Evolutionary conservation across 495 filamentous ascomycete genomes (phyloP), one percentile per base, ranked within the genome.

Genomic region (Venustampulla echinocandica): DNA sequence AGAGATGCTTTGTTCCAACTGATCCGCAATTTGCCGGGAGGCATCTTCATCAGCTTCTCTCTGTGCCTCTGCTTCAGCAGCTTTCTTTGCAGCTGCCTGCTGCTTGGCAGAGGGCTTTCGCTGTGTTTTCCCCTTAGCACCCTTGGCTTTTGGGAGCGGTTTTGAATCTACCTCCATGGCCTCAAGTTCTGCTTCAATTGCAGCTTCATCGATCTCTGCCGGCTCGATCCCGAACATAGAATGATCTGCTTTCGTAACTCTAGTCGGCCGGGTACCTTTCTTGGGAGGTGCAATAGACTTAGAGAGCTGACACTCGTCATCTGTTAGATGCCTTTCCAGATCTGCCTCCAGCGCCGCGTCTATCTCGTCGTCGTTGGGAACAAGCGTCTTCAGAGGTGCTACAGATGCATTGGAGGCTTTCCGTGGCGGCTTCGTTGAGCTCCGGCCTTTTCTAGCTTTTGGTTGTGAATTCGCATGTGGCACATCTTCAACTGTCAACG

Each of bases 311-410:
- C 46, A 62, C 35, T 81, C 77, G 19, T 77, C 77, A 42, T 80
- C 75, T 9, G 68, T 75, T 10, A 79, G 50, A 4, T 67, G 76
- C 27, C 71, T 64, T 13, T 80, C 81, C 14, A 85, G 71, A 34
- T 84, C 84, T 15, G 78, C 77, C 52, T 81, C 75, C 2, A 88
- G 66, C 23, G 74, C 78, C 19, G 75, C 73, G n/a, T 88, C 79
- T 24, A 87, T 69, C 42, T 85, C 83, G 2, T 80, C 77, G 42
- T 89, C 79, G 38, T 73, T 68, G 3, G 71, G 71, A 1, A 69
- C 75, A 76, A n/a, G 27, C 7, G 20, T 43, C 28, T 63, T 57
- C 20, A 63, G 63, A 1, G 82, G 82, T 1, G 55, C 68, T 46
- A 78, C 83, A 30, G 76, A 71, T 21, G 63, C 52, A 1, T 65